Percentiles rank a stretch among this genome's conserved stretches.
Evolutionary conservation across 257 asterid genomes (phyloP).

Genomic region (Datura wrightii): DNA sequence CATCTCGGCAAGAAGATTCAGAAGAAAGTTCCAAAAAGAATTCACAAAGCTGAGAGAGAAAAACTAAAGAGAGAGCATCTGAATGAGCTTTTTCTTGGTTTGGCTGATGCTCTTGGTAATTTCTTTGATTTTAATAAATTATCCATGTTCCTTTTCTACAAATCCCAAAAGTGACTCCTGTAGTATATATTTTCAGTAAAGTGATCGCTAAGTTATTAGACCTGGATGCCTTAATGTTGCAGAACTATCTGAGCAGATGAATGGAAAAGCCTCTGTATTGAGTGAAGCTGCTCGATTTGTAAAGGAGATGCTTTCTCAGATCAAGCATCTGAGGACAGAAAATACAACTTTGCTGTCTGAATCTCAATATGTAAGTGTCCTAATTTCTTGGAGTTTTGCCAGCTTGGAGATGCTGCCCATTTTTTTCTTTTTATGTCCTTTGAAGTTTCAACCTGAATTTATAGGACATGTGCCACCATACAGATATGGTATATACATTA

Average conservation of each 20-base stretch:
- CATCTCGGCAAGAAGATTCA: slow-evolving; percentile 50
- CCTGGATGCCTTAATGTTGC: slow-evolving; percentile 31
- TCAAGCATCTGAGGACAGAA: slow-evolving; percentile 52
- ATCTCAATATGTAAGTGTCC: slow-evolving; percentile 57
- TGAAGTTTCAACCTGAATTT: not conserved
- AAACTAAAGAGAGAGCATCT: slow-evolving; percentile 67
- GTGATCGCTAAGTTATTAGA: not conserved
- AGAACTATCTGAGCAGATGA: slow-evolving; percentile 60
- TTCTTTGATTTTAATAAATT: not conserved
- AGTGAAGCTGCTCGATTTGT: slow-evolving; percentile 56
- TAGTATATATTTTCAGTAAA: not conserved
- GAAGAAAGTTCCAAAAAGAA: slow-evolving; percentile 55
- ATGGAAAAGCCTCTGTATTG: slow-evolving; percentile 59
- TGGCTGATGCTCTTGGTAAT: slow-evolving; percentile 69
- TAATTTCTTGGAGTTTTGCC: not conserved
- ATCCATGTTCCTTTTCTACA: not conserved
- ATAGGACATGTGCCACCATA: not conserved
- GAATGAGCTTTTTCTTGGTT: slow-evolving; percentile 63
- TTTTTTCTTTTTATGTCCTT: not conserved
- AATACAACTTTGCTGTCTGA: slow-evolving; percentile 55
- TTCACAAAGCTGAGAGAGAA: slow-evolving; percentile 78
- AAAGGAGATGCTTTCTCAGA: slow-evolving; percentile 54
- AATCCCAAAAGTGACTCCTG: not conserved
- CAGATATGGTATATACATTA: not conserved
- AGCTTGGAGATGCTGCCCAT: not conserved